Base-by-base conservation (phyloP, 176 grass and related monocot species). In the Aegilops tauschii region DNA sequence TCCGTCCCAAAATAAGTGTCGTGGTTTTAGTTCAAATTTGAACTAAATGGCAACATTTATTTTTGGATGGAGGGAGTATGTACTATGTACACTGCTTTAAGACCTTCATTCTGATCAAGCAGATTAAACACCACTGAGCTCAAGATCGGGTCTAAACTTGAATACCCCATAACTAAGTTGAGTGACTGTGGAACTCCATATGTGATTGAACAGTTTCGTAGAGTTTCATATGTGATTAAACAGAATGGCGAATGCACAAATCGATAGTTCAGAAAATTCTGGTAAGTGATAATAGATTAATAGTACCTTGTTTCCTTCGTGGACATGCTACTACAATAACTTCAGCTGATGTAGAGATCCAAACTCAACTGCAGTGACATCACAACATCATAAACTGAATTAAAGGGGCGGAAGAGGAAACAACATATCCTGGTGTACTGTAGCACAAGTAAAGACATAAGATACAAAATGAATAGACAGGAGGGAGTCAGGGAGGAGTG, bases 281-380 rank as follows among this genome's bases (percentile, higher is more conserved):
- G 34, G 25, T 36, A 74, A 73, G 54, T 44, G 40, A 72, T 71
- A 37, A 65, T 12, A 59, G 17, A 59, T 59, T 21, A 21, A 59
- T 21, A 79, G 14, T 83, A 87, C 89, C 89, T 87, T 80, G 73
- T 47, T 27, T 80, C 32, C 65, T 87, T 90, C 27, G 56, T 34
- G 79, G 89, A 80, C 89, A 90, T 90, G 84, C 16, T 76, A 80
- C 34, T 40, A 17, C 32, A 50, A 40, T 64, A 37, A 86, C 42
- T 50, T 83, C 50, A 72, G 30, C n/a, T 82, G 64, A 11, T 63
- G 39, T 18, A 20, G 54, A 49, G 36, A 58, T 34, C 37, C 40
- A 63, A 82, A 78, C 5, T 64, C 7, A 25, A 82, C 39, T 52
- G 71, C 9, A 82, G 49, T 35, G 37, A 72, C 23, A 58, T 18